phyloP scores from a whole-genome alignment of 2,329 filamentous ascomycete species.

The Zasmidium angulare region DNA sequence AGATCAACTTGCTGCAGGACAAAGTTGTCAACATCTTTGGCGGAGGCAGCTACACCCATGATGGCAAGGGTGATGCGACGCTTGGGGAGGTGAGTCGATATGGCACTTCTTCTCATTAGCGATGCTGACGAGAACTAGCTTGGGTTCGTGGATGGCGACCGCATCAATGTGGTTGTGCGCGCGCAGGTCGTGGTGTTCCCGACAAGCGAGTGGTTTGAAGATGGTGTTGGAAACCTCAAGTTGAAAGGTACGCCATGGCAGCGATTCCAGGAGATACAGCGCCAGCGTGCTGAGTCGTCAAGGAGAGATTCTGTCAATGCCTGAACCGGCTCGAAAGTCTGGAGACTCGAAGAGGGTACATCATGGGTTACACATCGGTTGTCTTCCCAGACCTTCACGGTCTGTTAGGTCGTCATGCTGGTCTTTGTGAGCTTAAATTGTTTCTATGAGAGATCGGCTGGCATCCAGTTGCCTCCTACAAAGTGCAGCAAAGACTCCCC shows the following conservation, averaged over 20 bases:
- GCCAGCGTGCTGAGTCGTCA: too few relatives aligned
- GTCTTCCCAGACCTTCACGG: too few relatives aligned
- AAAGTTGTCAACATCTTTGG: background rate
- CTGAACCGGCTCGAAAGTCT: too few relatives aligned
- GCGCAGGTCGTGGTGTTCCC: background rate
- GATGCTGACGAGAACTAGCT: background rate
- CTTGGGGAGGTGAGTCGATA: background rate
- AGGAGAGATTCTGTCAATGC: too few relatives aligned
- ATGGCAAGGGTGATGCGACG: background rate
- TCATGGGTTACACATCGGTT: too few relatives aligned
- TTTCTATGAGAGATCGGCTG: too few relatives aligned
- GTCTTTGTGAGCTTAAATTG: too few relatives aligned
- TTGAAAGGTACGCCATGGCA: background rate
- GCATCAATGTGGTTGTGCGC: background rate
- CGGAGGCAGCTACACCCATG: background rate
- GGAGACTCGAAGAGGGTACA: too few relatives aligned
- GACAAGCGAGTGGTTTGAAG: background rate
- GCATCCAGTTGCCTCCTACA: too few relatives aligned
- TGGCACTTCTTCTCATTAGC: background rate
- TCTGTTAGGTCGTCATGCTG: too few relatives aligned
- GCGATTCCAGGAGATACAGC: background rate
- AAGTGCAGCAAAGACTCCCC: too few relatives aligned
- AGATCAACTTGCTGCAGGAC: background rate
- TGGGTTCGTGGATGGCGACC: background rate
- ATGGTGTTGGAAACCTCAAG: background rate